Evolutionary conservation across 306 rosid species (phyloP), one percentile per base, ranked within the genome.

Genomic region (Aeschynomene evenia): DNA sequence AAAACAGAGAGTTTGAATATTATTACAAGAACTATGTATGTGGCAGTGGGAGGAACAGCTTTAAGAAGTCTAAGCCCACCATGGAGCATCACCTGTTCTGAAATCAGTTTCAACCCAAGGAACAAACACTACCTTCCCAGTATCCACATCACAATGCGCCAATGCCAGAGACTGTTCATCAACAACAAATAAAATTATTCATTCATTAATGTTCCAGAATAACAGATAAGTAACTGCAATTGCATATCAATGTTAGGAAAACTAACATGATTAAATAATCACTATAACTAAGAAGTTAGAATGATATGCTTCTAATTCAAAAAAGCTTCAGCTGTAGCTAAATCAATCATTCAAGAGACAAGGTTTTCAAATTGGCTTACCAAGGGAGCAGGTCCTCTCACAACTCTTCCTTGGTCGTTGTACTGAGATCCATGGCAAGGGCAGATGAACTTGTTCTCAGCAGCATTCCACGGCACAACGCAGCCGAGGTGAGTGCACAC

Each of bases 401-500:
- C 97, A 74, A 95, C 99, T 65, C 70, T 84, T 70, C 99, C 99
- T 81, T 91, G 97, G 56, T 89, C 71, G 49, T 86, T 91, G 91
- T 91, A 91, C 70, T 84, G 99, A 72, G 97, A 95, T 64, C 99
- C 99, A 80, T 95, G 99, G 89, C 99, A 95, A 1, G 99, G 99
- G 78, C 99, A 95, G 45, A 95, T 74, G 88, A 91, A 95, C 80
- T 95, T 91, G 24, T 91, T 91, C 81, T 89, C 97, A 1, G 96
- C 96, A 9, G 22, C 0, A 79, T 95, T 95, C 74, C 83, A 95
- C 16, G 99, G 99, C 82, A 95, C 99, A 0, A 95, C 99, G 57
- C 99, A 95, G 33, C 99, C 99, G 2, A 95, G 99, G 73, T 95
- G 99, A 28, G 99, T 91, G 96, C 97, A 95, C 23, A 95, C 99